Base-by-base conservation (phyloP, 768 basidiomycete species). In the Lactarius deliciosus region DNA sequence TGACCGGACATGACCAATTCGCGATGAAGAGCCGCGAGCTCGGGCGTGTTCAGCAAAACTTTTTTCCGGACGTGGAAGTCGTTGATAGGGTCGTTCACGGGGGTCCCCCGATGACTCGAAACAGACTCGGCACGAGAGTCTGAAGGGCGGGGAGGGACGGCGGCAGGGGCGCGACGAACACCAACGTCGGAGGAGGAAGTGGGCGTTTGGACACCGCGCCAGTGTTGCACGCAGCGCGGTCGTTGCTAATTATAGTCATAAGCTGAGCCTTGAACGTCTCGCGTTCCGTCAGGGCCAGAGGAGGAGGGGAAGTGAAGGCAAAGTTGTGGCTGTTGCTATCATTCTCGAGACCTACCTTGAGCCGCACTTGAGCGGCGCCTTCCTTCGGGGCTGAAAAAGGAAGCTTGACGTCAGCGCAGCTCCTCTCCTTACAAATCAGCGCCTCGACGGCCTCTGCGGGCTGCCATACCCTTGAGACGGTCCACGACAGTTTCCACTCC, bases 301-400 rank as follows among this genome's bases (percentile, higher is more conserved):
- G 77, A 65, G 83, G 84, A 2, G 89, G 84, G 1, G 89, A 84
- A 1, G 83, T 86, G 78, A 92, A 94, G 1, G 89, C 89, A 76
- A 95, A 96, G 72, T 87, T 91, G 79, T 92, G 89, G 9, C 89
- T 90, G 15, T 81, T 81, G 64, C 90, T 89, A 74, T 92, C 86
- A 57, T 80, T 81, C 61, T 85, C 76, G 38, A 93, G 80, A 1
- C 84, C 86, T 40, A 96, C 78, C 73, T 94, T 94, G 57, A 95
- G 80, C 57, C 86, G 82, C 72, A 92, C 90, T 74, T 93, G 90
- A 0, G 90, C 77, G 5, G 91, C 87, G 62, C 89, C 89, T 72
- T 90, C 88, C 72, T 94, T 94, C n/a, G n/a, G n/a, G 72, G 89
- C n/a, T n/a, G n/a, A n/a, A 92, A 74, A 93, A 94, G 41, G n/a